Percentiles rank a stretch among this genome's conserved stretches.
Evolutionary conservation across 2,329 filamentous ascomycete species (phyloP).

Genomic region (Reticulascus tulasneorum): DNA sequence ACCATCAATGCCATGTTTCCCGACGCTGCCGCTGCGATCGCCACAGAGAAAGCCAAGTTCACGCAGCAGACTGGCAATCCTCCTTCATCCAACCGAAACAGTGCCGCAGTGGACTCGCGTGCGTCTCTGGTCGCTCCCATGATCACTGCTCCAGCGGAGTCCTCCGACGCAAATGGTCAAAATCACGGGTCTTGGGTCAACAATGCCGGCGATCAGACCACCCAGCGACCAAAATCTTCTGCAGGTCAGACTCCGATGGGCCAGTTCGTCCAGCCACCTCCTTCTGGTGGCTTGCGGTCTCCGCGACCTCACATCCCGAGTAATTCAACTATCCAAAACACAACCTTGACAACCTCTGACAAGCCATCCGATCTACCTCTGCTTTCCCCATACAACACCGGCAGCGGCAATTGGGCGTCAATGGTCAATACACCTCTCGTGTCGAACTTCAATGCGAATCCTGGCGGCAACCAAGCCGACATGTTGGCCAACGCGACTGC

Average conservation of each 20-base stretch:
- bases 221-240: slow-evolving; percentile 65
- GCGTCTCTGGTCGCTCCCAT: slow-evolving; percentile 70
- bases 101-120: slow-evolving; percentile 72
- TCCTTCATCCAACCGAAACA: slow-evolving; percentile 90
- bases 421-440: slow-evolving; percentile 98
- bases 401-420: slow-evolving; percentile 93
- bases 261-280: slow-evolving; percentile 83
- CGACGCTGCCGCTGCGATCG: slow-evolving; percentile 96
- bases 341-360: slow-evolving; percentile 72
- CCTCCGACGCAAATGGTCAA: slow-evolving; percentile 55
- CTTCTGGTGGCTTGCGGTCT: slow-evolving; percentile 71
- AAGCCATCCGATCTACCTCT: slow-evolving; percentile 70
- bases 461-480: slow-evolving; percentile 70
- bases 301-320: slow-evolving; percentile 67
- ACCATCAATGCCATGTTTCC: slow-evolving; percentile 99
- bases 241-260: slow-evolving; percentile 84
- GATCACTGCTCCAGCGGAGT: slow-evolving; percentile 67
- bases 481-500: slow-evolving; percentile 99
- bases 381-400: slow-evolving; percentile 75
- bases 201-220: slow-evolving; percentile 42
- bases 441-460: slow-evolving; percentile 66
- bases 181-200: slow-evolving; percentile 78
- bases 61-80: slow-evolving; percentile 90
- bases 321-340: slow-evolving; percentile 73
- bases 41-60: slow-evolving; percentile 96